phyloP scores from a whole-genome alignment of 331 rosid genomes.

The Malus hybrid region DNA sequence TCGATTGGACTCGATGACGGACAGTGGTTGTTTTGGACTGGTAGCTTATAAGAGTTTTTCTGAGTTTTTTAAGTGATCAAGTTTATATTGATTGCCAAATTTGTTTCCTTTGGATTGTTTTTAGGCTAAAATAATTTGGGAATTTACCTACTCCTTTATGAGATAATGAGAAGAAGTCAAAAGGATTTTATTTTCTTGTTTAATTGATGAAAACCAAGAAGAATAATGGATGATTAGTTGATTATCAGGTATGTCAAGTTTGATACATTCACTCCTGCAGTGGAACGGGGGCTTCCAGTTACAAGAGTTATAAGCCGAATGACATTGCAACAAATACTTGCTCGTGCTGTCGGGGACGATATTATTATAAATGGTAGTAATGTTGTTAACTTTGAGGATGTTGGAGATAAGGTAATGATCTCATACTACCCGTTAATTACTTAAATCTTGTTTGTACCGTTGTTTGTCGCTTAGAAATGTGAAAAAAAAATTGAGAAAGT shows the following conservation, averaged over 20 bases:
- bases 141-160: neutral
- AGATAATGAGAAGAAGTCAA: neutral
- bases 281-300: conserved; percentile 90
- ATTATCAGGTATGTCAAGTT: conserved; percentile 89
- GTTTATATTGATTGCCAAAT: neutral
- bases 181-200: neutral
- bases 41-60: neutral
- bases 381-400: conserved; percentile 69
- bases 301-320: conserved; percentile 92
- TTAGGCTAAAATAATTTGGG: neutral
- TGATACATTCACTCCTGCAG: conserved; percentile 99
- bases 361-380: conserved; percentile 59
- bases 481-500: neutral
- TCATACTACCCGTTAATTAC: neutral
- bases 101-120: neutral
- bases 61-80: neutral
- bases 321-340: conserved; percentile 87
- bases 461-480: neutral
- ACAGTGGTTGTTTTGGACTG: neutral
- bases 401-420: conserved; percentile 67
- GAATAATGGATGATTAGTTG: conserved; percentile 9
- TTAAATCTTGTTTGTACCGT: neutral
- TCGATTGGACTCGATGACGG: neutral
- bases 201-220: neutral
- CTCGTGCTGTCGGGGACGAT: conserved; percentile 71